Evolutionary conservation across 2,329 filamentous ascomycete species (phyloP).

Genomic region (Colletotrichum falcatum): DNA sequence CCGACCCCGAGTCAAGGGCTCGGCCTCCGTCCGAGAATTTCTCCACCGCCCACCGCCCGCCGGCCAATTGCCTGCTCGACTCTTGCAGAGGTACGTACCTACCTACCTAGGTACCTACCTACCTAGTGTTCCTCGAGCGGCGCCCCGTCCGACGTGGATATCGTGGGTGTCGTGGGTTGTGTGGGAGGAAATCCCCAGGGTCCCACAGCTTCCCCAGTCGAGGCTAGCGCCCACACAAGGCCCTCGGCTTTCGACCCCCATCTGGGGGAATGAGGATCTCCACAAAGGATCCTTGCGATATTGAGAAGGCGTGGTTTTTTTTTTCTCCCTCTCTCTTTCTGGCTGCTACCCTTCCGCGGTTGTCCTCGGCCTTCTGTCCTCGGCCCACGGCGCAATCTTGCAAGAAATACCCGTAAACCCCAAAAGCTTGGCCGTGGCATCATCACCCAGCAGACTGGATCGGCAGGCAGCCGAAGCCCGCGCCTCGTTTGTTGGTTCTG

Average conservation of each 20-base stretch:
- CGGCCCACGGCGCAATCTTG: background rate
- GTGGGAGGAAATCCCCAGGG: slow-evolving; percentile 24
- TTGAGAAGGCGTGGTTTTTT: background rate
- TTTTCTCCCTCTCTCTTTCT: background rate
- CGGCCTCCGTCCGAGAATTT: slow-evolving; percentile 36
- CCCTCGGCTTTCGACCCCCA: slow-evolving; percentile 38
- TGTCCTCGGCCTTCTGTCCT: slow-evolving; percentile 15
- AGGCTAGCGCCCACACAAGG: slow-evolving; percentile 26
- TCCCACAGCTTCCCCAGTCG: slow-evolving; percentile 36
- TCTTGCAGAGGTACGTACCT: background rate
- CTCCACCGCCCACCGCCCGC: slow-evolving; percentile 7
- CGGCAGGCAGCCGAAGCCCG: slow-evolving; percentile 20
- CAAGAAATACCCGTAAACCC: too few relatives aligned
- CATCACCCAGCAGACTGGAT: slow-evolving; percentile 2
- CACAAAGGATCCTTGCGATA: slow-evolving; percentile 12
- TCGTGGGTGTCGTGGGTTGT: slow-evolving; percentile 4
- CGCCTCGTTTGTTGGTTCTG: background rate
- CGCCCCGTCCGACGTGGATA: slow-evolving; percentile 1
- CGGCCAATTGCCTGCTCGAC: slow-evolving; percentile 13
- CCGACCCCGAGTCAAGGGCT: slow-evolving; percentile 34
- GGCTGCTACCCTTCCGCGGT: too few relatives aligned
- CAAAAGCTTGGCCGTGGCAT: slow-evolving; percentile 14
- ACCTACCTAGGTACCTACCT: background rate
- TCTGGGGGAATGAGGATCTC: slow-evolving; percentile 36
- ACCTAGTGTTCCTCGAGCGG: background rate